A percentile compares a stretch with the other conserved stretches of the same genome.
Conservation (phyloP, 495 filamentous ascomycete genomes). For the Xylaria intraflava region DNA sequence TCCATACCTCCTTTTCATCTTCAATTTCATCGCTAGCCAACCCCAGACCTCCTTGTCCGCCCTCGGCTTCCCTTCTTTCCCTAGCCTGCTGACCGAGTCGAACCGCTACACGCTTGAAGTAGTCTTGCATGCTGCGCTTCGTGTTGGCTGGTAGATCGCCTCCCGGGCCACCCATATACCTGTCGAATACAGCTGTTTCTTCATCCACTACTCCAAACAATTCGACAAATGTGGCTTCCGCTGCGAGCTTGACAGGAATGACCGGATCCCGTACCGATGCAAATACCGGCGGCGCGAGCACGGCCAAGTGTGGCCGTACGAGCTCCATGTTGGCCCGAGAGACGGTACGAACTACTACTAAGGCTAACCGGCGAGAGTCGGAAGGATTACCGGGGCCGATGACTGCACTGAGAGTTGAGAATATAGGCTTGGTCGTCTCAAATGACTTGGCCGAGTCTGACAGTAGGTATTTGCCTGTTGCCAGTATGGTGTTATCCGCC, state of each 20-base stretch:
- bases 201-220: constrained; percentile 87
- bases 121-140: constrained; percentile 91
- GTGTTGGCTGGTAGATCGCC: constrained; percentile 54
- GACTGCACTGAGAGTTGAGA: constrained; percentile 64
- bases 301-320: constrained; percentile 66
- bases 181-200: constrained; percentile 82
- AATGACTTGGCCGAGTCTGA: constrained; percentile 52
- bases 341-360: constrained; percentile 86
- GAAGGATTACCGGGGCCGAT: constrained; percentile 68
- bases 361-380: constrained; percentile 77
- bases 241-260: constrained; percentile 94
- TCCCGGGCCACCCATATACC: constrained; percentile 56
- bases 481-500: constrained; percentile 83
- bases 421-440: constrained; percentile 69
- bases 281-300: constrained; percentile 79
- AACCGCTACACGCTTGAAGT: constrained; percentile 88
- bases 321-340: constrained; percentile 68
- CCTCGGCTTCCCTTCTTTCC: constrained; percentile 84
- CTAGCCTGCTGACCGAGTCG: constrained; percentile 74
- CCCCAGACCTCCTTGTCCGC: constrained; percentile 77
- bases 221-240: constrained; percentile 90
- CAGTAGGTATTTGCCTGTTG: constrained; percentile 91
- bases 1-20: constrained; percentile 93
- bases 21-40: constrained; percentile 83
- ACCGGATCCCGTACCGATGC: constrained; percentile 83